Conservation (phyloP, 345 rosid species). For the Combretum micranthum region DNA sequence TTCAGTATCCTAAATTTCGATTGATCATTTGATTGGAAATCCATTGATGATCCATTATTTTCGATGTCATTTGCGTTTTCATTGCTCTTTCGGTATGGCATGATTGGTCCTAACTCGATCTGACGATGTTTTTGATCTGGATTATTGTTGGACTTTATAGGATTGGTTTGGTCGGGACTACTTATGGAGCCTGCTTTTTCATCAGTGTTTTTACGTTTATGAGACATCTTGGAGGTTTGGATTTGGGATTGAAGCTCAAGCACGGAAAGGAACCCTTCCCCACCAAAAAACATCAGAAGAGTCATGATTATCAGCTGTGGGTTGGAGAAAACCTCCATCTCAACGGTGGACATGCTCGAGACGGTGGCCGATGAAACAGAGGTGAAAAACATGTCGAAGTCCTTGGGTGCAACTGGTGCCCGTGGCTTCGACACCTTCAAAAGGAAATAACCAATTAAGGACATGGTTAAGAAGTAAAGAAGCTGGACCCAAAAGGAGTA, state of each 20-base stretch:
- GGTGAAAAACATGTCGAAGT: conserved; percentile 59
- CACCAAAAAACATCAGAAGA: conserved; percentile 41
- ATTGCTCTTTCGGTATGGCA: too few species aligned
- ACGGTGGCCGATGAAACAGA: conserved; percentile 54
- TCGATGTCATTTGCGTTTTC: neutral
- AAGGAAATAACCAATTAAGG: conserved; percentile 19
- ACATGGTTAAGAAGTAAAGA: conserved; percentile 23
- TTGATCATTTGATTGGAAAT: neutral
- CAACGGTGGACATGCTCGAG: conserved; percentile 65
- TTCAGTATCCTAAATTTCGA: conserved; percentile 8
- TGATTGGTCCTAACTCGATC: neutral
- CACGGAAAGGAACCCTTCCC: conserved; percentile 36
- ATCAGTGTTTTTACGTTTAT: too few species aligned
- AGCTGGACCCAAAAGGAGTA: conserved; percentile 31
- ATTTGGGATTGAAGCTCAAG: conserved; percentile 18
- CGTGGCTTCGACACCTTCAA: conserved; percentile 27
- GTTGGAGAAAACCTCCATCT: conserved; percentile 72
- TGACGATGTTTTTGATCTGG: neutral
- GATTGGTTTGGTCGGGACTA: too few species aligned
- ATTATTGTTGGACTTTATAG: too few species aligned
- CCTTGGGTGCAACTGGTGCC: conserved; percentile 14
- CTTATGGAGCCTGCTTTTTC: too few species aligned
- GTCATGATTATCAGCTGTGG: conserved; percentile 47
- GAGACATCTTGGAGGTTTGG: too few species aligned
- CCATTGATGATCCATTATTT: neutral